These are phyloP conservation scores for Tricholoma sp. DNA, from an alignment of 768 basidiomycete species.

Conservation along the genomic window DNA sequence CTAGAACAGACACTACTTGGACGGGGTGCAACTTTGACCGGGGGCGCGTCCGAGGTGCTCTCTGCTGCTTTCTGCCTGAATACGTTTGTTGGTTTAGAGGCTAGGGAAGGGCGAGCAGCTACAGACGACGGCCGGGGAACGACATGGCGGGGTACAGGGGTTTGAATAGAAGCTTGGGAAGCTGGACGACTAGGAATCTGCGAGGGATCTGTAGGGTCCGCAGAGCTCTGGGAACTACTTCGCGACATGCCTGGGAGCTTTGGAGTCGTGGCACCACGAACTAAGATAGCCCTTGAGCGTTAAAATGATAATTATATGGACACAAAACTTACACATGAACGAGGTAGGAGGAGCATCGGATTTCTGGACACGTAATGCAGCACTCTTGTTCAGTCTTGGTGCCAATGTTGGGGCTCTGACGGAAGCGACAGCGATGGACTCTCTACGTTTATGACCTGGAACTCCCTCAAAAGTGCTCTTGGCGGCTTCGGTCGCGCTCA, in stretches of 20 bases:
- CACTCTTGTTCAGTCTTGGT: constrained; percentile 77
- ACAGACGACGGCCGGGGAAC: constrained; percentile 14
- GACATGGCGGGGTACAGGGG: constrained; percentile 11
- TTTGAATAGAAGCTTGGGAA: constrained; percentile 22
- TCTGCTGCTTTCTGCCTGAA: constrained; percentile 8
- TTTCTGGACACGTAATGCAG: constrained; percentile 60
- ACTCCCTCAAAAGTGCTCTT: constrained; percentile 69
- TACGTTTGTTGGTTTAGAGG: constrained; percentile 5
- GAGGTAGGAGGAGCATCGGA: constrained; percentile 59
- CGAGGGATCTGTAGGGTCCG: constrained; percentile 10
- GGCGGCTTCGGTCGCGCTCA: constrained; percentile 27
- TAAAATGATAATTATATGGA: not conserved
- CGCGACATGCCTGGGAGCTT: constrained; percentile 41
- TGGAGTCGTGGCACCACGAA: constrained; percentile 38
- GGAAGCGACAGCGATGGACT: constrained; percentile 68
- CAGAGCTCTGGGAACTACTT: constrained; percentile 36
- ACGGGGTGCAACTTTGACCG: constrained; percentile 35
- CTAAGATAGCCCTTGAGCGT: constrained; percentile 24
- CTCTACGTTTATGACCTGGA: constrained; percentile 79
- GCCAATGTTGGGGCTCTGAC: constrained; percentile 59
- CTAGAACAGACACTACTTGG: constrained; percentile 50
- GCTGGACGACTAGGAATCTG: constrained; percentile 20
- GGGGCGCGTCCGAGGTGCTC: not conserved
- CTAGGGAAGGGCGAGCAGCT: constrained; percentile 30
- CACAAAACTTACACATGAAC: constrained; percentile 55